Evolutionary conservation across 345 rosid species (phyloP), one percentile per base, ranked within the genome.

Genomic region (Arabidopsis arenosa): DNA sequence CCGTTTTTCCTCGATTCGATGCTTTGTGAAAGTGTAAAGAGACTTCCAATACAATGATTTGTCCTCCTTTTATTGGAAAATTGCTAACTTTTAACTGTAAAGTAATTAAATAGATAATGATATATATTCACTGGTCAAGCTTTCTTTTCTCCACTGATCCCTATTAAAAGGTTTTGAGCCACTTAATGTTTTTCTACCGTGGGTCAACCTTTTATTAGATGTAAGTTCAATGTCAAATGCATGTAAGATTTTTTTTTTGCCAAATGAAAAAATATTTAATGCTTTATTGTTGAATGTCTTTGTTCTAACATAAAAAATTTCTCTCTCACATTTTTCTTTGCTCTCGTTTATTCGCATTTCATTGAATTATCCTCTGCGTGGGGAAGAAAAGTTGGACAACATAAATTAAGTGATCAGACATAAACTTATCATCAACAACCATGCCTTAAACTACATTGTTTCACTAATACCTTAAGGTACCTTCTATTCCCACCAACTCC

Each of bases 11-110:
- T n/a, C n/a, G n/a, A n/a, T n/a, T n/a, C 75, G 66, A 62, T 69
- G 70, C 51, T 69, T 66, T 66, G 61, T 60, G 54, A 48, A 67
- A 75, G 73, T 67, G 79, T 75, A 62, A 60, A 62, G 74, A 61
- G 63, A 53, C 70, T 76, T 76, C 79, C 63, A 68, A 61, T 51
- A 62, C 49, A 69, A 76, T 62, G 64, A 68, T 63, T 62, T 68
- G 56, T 52, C 74, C 40, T 68, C 12, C 36, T 75, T 52, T 40
- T 40, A 60, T 51, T 68, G 73, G 41, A 54, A 75, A 59, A 68
- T 40, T 51, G 55, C 18, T 12, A 69, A 35, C 75, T 76, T 69
- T 61, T 55, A 17, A 69, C 17, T 36, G 32, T 60, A 63, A 76
- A 70, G 44, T 55, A 76, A 69, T 43, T 68, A 68, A 68, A 52